These are phyloP conservation scores for Bryum argenteum DNA, from an alignment of 225 moss, liverwort and hornwort genomes.

Conservation along the genomic window DNA sequence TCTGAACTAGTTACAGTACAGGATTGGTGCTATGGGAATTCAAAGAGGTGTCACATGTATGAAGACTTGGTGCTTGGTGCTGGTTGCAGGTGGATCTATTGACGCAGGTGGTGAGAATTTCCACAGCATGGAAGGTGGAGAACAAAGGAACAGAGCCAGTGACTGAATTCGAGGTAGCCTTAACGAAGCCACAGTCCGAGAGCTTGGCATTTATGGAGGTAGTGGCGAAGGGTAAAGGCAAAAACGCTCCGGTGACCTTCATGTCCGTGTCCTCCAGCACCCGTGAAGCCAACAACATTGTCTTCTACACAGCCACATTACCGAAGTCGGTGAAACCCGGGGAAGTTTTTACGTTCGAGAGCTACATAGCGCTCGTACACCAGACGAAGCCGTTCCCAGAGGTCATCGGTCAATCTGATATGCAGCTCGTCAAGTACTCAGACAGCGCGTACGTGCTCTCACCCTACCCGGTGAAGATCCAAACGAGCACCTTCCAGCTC, in stretches of 20 bases:
- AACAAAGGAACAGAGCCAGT: conserved; percentile 63
- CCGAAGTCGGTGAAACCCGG: conserved; percentile 71
- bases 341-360: conserved; percentile 53
- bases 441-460: conserved; percentile 76
- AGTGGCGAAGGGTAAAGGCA: conserved; percentile 67
- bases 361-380: conserved; percentile 69
- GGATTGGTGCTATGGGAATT: too few species aligned
- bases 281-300: conserved; percentile 41
- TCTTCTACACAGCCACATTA: conserved; percentile 57
- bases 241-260: conserved; percentile 36
- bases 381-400: conserved; percentile 79
- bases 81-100: conserved; percentile 72
- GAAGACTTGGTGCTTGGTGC: conserved; percentile 9
- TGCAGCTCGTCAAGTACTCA: conserved; percentile 69
- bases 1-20: too few species aligned
- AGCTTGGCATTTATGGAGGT: conserved; percentile 69
- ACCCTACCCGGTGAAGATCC: conserved; percentile 70
- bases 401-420: conserved; percentile 76
- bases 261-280: conserved; percentile 42
- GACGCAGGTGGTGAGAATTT: conserved; percentile 73
- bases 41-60: not conserved
- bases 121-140: conserved; percentile 69
- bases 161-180: conserved; percentile 61
- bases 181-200: conserved; percentile 53
- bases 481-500: conserved; percentile 62